These are phyloP conservation scores for Erythrophleum fordii DNA, from an alignment of 306 rosid species.

Conservation along the genomic window DNA sequence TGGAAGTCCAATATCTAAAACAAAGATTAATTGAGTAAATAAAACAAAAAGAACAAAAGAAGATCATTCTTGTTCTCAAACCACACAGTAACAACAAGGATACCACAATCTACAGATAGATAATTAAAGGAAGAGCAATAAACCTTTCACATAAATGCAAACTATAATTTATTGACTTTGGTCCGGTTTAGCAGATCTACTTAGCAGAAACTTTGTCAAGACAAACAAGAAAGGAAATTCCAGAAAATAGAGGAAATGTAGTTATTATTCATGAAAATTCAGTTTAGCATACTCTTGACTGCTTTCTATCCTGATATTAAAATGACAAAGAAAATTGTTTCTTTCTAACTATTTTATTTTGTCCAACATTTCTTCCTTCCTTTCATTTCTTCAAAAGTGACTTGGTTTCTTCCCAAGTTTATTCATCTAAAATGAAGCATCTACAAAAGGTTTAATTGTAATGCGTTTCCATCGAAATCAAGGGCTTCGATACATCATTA, in stretches of 20 bases:
- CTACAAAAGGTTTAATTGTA: slow-evolving; percentile 4
- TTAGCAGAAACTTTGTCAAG: slow-evolving; percentile 13
- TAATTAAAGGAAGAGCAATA: slow-evolving; percentile 10
- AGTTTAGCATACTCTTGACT: neutral
- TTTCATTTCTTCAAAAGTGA: neutral
- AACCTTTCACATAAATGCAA: slow-evolving; percentile 27
- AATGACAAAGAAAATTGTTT: neutral
- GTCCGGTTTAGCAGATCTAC: neutral
- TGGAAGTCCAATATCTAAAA: slow-evolving; percentile 92
- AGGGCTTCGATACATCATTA: slow-evolving; percentile 13
- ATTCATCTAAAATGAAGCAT: slow-evolving; percentile 4
- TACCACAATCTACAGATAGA: slow-evolving; percentile 1
- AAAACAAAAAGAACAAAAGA: slow-evolving; percentile 5
- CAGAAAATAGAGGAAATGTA: neutral
- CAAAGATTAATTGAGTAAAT: slow-evolving; percentile 15
- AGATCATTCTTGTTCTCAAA: slow-evolving; percentile 19
- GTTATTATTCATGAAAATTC: slow-evolving; percentile 5
- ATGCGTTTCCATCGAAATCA: no score
- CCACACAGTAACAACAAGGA: neutral
- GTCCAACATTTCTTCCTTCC: neutral
- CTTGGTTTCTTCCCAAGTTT: slow-evolving; percentile 18
- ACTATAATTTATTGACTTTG: slow-evolving; percentile 15
- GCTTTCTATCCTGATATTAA: neutral
- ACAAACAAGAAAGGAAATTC: neutral
- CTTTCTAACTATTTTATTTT: neutral